These are phyloP conservation scores for Fusarium citri DNA, from an alignment of 2,329 filamentous ascomycete species.

Conservation along the genomic window DNA sequence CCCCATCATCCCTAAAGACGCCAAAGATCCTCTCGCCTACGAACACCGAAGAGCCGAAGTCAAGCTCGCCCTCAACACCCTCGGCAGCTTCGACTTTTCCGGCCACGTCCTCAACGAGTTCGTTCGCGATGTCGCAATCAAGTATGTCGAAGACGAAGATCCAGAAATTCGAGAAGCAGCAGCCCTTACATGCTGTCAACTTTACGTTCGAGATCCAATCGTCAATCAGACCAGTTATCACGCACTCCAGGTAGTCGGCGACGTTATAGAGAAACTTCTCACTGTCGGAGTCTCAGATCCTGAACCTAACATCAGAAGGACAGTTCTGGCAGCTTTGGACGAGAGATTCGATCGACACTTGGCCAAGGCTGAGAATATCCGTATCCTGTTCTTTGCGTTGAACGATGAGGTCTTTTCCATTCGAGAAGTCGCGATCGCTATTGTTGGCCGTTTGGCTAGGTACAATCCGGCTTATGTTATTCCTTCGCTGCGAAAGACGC, in stretches of 20 bases:
- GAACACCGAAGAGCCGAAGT: constrained; percentile 87
- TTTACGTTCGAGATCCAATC: constrained; percentile 96
- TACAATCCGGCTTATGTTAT: constrained; percentile 98
- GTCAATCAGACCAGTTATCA: constrained; percentile 98
- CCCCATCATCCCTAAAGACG: constrained; percentile 87
- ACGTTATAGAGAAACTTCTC: constrained; percentile 96
- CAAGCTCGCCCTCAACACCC: constrained; percentile 90
- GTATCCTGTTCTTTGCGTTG: constrained; percentile 92
- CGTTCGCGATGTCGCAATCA: constrained; percentile 96
- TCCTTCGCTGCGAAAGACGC: constrained; percentile 90
- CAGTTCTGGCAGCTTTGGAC: constrained; percentile 89
- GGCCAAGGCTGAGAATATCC: constrained; percentile 97
- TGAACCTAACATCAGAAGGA: constrained; percentile 87
- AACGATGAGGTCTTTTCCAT: constrained; percentile 96
- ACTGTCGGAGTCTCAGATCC: constrained; percentile 95
- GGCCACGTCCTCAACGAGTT: constrained; percentile 97
- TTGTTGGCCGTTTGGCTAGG: constrained; percentile 90
- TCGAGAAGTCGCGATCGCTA: constrained; percentile 92
- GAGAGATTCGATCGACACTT: constrained; percentile 95
- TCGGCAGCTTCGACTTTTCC: constrained; percentile 97
- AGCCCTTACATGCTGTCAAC: constrained; percentile 95
- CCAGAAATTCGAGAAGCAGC: constrained; percentile 93
- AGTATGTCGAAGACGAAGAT: constrained; percentile 97
- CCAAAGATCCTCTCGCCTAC: constrained; percentile 83
- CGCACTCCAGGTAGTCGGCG: constrained; percentile 94